Evolutionary conservation across 2,329 filamentous ascomycete species (phyloP).

Genomic region (Setomelanomma holmii): DNA sequence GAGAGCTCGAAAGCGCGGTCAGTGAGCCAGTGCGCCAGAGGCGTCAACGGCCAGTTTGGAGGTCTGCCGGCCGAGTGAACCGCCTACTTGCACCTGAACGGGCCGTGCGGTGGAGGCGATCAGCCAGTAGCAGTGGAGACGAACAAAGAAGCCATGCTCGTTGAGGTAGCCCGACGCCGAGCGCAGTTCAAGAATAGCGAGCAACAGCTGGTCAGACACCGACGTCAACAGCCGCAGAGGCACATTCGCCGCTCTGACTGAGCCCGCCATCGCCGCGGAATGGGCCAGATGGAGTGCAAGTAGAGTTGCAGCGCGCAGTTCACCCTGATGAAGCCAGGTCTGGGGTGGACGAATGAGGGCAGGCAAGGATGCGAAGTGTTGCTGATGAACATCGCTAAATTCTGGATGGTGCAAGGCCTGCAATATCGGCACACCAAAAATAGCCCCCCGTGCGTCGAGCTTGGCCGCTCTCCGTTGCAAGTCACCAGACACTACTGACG

Average conservation of each 20-base stretch:
- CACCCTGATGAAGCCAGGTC: constrained; percentile 25
- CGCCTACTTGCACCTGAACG: constrained; percentile 22
- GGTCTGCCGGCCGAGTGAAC: constrained; percentile 29
- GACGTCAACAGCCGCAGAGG: not conserved
- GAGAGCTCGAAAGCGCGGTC: constrained; percentile 5
- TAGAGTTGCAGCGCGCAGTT: constrained; percentile 27
- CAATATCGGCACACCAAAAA: constrained; percentile 36
- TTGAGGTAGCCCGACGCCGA: constrained; percentile 20
- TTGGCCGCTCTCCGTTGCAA: not conserved
- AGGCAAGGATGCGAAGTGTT: constrained; percentile 9
- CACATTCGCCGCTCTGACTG: constrained; percentile 5
- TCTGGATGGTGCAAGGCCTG: constrained; percentile 26
- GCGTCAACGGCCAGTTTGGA: constrained; percentile 35
- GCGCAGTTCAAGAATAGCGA: constrained; percentile 8
- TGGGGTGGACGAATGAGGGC: constrained; percentile 21
- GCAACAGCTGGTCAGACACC: constrained; percentile 13
- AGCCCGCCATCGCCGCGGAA: constrained; percentile 2
- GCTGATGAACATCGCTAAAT: constrained; percentile 34
- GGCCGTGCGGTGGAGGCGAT: constrained; percentile 39
- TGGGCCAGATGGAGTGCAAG: constrained; percentile 11
- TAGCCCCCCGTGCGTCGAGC: constrained; percentile 29
- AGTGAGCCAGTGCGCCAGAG: constrained; percentile 20
- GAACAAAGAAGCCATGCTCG: constrained; percentile 15
- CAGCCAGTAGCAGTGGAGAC: constrained; percentile 25
- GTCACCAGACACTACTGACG: constrained; percentile 21